Percentiles rank a stretch among this genome's conserved stretches.
These are phyloP conservation scores for Aureobasidium zeae DNA, from an alignment of 2,329 filamentous ascomycete genomes.

Conservation along the genomic window DNA sequence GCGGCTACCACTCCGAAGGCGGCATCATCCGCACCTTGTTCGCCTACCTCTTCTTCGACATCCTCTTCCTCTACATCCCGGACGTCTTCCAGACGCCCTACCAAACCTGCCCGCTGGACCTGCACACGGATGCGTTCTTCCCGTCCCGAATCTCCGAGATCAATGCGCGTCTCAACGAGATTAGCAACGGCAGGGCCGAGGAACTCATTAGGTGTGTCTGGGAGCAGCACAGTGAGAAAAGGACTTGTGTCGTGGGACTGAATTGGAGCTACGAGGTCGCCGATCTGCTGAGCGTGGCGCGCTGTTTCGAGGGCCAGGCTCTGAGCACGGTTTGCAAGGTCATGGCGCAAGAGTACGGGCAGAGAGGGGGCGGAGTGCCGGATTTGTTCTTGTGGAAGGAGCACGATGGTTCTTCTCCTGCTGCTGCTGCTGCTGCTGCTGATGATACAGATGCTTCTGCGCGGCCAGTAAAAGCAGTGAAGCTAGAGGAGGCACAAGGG, in stretches of 20 bases:
- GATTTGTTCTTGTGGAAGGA: constrained; percentile 83
- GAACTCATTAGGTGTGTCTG: constrained; percentile 60
- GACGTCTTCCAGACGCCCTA: constrained; percentile 96
- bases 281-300: constrained; percentile 69
- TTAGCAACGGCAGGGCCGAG: constrained; percentile 70
- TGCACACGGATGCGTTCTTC: constrained; percentile 90
- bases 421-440: too few species aligned
- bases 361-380: constrained; percentile 77
- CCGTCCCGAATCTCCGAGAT: constrained; percentile 78
- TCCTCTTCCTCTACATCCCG: constrained; percentile 84
- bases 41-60: constrained; percentile 82
- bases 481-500: too few species aligned
- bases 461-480: too few species aligned
- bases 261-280: constrained; percentile 78
- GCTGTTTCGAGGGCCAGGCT: constrained; percentile 70
- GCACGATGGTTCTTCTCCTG: constrained; percentile 17
- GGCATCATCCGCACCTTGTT: constrained; percentile 81
- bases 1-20: constrained; percentile 88
- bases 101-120: constrained; percentile 85
- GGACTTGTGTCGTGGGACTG: constrained; percentile 82
- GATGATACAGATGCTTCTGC: too few species aligned
- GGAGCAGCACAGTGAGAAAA: constrained; percentile 55
- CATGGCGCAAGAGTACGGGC: constrained; percentile 87
- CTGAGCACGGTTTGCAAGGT: constrained; percentile 83
- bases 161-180: constrained; percentile 74